Evolutionary conservation across 2,329 filamentous ascomycete species (phyloP), one percentile per base, ranked within the genome.

Genomic region (Nigrograna mackinnonii): DNA sequence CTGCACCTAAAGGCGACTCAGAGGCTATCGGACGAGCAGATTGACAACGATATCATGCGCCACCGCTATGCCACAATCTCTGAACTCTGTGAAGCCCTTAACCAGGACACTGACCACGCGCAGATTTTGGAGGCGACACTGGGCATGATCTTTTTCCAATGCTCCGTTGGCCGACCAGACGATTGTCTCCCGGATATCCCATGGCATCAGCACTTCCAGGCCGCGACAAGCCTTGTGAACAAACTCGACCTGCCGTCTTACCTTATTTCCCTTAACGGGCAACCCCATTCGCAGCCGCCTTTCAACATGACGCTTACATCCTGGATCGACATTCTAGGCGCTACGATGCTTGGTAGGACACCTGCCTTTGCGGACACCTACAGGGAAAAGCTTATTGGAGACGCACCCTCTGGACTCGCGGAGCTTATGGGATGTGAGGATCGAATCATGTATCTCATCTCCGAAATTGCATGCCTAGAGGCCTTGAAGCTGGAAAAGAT

Each of bases 341-440:
- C 91, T 2, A 95, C 91, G 7, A 96, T 99, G 85, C 81, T 88
- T 49, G 91, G 91, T 22, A 82, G 84, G 43, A 87, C 90, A 7
- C 94, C 94, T 6, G 82, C 83, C 6, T 97, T 96, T 62, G 91
- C 94, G 4, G 89, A 96, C 73, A 89, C 87, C n/a, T 99, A 97
- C 73, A 86, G 94, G 37, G 86, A 94, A 68, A 95, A 96, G 78
- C 89, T 96, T 68, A 81, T 96, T 38, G 74, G 69, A 36, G 73
- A 76, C 18, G 72, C 78, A 5, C 72, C 75, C 2, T 87, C 89
- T 7, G 94, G 94, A 9, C 80, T 99, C 26, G 85, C 87, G 39
- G 91, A 95, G 74, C 80, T 97, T 38, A 97, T 97, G 91, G 94
- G 94, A 55, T 97, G 94, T 69, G 92, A 97, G 52, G 94, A 99